A percentile compares a stretch with the other conserved stretches of the same genome.
These are phyloP conservation scores for Emmonsia crescens DNA, from an alignment of 2,329 filamentous ascomycete genomes.

Conservation along the genomic window DNA sequence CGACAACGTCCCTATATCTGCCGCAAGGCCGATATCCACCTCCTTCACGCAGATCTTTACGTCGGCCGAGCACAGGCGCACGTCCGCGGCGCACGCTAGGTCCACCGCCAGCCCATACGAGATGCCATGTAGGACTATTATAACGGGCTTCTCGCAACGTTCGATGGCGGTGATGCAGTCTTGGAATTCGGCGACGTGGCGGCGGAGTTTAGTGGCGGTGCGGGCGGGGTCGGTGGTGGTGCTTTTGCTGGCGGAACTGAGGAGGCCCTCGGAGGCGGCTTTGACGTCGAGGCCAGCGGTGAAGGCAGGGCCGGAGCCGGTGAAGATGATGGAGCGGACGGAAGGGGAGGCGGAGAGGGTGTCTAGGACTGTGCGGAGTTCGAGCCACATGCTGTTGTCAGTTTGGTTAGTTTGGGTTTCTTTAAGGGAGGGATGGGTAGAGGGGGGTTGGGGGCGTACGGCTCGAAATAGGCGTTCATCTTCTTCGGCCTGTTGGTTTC, in stretches of 20 bases:
- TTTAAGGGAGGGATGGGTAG: neutral
- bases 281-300: slow-evolving; percentile 76
- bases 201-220: slow-evolving; percentile 50
- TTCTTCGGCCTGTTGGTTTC: slow-evolving; percentile 82
- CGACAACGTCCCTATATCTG: slow-evolving; percentile 38
- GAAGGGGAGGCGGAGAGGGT: slow-evolving; percentile 60
- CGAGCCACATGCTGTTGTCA: slow-evolving; percentile 62
- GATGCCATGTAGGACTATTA: slow-evolving; percentile 70
- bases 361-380: slow-evolving; percentile 62
- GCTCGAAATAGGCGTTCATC: slow-evolving; percentile 75
- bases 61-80: slow-evolving; percentile 30
- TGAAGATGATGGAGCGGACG: slow-evolving; percentile 67
- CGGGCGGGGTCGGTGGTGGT: slow-evolving; percentile 49
- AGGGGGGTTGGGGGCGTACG: slow-evolving; percentile 31
- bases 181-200: slow-evolving; percentile 71
- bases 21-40: slow-evolving; percentile 40
- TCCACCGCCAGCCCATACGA: slow-evolving; percentile 70
- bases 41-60: slow-evolving; percentile 37
- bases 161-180: slow-evolving; percentile 64
- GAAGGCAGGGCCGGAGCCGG: slow-evolving; percentile 76
- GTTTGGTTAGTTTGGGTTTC: slow-evolving; percentile 1
- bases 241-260: slow-evolving; percentile 23
- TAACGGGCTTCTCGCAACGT: slow-evolving; percentile 83
- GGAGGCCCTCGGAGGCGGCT: slow-evolving; percentile 48
- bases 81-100: slow-evolving; percentile 33